Base-by-base conservation (phyloP, 345 rosid species). In the Eucalyptus marginata region DNA sequence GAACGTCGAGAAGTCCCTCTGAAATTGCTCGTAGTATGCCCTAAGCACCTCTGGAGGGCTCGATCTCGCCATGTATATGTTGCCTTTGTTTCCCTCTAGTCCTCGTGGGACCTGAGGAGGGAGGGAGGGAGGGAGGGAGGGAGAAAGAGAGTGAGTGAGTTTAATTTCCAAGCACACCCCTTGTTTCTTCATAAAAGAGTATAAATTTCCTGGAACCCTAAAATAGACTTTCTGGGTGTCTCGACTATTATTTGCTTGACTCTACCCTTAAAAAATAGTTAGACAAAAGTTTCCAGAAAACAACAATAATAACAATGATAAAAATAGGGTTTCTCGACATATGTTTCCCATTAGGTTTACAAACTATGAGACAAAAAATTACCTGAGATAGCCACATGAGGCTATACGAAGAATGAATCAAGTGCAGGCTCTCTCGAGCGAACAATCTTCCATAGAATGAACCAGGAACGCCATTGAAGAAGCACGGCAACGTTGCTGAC, bases 311-410 rank as follows among this genome's bases (percentile, higher is more conserved):
- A 66, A 68, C 44, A 17, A 68, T 9, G 22, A 16, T 33, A 33
- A 33, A 68, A 68, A 68, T 68, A 17, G 44, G 11, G 14, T 22
- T 17, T 43, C 7, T 62, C 24, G 68, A 4, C 13, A 56, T 24
- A 56, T 56, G 79, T 4, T 33, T 31, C 24, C 4, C 43, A 33
- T 68, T 5, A 33, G 80, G 24, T 68, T 68, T 1, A 33, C 80
- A 17, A 68, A 68, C 2, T 31, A 33, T 1, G 80, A 22, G 44
- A 33, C 44, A 68, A 33, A 33, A 6, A 27, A 71, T 89, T 49
- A 92, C 95, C 93, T 91, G 90, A 80, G 96, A 94, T 6, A 94
- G 91, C 96, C 97, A 94, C 24, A 88, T 89, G 71, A 94, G 94
- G 79, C 94, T 91, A 49, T 92, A 94, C 3, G 94, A 91, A 54